These are phyloP conservation scores for Xylaria bambusicola DNA, from an alignment of 495 filamentous ascomycete genomes.

Conservation along the genomic window DNA sequence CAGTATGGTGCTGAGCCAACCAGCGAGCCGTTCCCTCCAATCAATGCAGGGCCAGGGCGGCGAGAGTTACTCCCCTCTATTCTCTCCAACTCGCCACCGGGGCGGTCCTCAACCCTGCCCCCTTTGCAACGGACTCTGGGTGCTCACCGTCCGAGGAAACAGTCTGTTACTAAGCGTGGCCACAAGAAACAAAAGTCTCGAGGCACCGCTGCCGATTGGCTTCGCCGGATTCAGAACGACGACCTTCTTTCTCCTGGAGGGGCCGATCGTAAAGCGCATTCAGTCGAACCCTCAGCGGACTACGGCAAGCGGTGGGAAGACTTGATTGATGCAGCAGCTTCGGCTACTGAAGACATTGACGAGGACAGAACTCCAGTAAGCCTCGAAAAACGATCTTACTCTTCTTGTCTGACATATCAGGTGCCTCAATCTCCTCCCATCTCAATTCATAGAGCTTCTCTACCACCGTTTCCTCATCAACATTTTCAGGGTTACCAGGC, in stretches of 20 bases:
- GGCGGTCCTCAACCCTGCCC: constrained; percentile 82
- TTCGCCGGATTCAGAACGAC: constrained; percentile 52
- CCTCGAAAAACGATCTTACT: constrained; percentile 35
- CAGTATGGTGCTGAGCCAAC: constrained; percentile 66
- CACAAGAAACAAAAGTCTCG: constrained; percentile 79
- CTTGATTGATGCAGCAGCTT: constrained; percentile 86
- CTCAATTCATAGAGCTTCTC: constrained; percentile 69
- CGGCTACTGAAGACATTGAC: constrained; percentile 89
- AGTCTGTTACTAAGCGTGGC: constrained; percentile 75
- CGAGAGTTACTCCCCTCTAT: constrained; percentile 81
- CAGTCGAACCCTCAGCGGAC: constrained; percentile 75
- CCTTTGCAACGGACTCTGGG: constrained; percentile 68
- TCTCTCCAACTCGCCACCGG: constrained; percentile 76
- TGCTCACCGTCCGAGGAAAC: constrained; percentile 73
- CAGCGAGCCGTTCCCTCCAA: constrained; percentile 66
- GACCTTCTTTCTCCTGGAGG: constrained; percentile 65
- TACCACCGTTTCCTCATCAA: constrained; percentile 66
- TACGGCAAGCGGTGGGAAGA: constrained; percentile 93
- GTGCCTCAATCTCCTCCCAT: constrained; percentile 70
- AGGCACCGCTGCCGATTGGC: constrained; percentile 51
- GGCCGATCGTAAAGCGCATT: constrained; percentile 77
- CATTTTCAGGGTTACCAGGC: constrained; percentile 77
- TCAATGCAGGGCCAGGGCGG: constrained; percentile 58
- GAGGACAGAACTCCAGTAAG: constrained; percentile 79
- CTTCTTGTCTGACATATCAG: constrained; percentile 49